A percentile compares a stretch with the other conserved stretches of the same genome.
These are phyloP conservation scores for Xylaria longipes DNA, from an alignment of 495 filamentous ascomycete species.

Conservation along the genomic window DNA sequence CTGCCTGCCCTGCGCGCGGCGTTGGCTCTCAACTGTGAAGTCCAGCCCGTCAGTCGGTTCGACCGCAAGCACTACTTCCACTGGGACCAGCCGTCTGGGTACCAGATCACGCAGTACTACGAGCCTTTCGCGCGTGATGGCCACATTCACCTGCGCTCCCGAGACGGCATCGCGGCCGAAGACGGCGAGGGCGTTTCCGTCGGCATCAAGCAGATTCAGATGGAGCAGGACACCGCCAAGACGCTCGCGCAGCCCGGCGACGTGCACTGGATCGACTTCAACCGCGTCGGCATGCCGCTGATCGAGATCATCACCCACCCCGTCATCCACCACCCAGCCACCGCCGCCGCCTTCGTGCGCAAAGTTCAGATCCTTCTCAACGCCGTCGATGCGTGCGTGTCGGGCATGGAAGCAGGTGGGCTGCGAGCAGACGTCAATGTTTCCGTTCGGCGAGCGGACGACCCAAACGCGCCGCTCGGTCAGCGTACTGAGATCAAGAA, in stretches of 20 bases:
- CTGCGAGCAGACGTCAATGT: slow-evolving; percentile 96
- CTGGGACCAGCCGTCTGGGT: slow-evolving; percentile 94
- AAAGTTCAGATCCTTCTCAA: slow-evolving; percentile 88
- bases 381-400: slow-evolving; percentile 78
- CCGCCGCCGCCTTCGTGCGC: slow-evolving; percentile 83
- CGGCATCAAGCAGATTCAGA: slow-evolving; percentile 89
- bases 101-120: slow-evolving; percentile 97
- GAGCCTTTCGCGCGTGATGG: slow-evolving; percentile 86
- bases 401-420: slow-evolving; percentile 92
- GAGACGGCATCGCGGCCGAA: slow-evolving; percentile 81
- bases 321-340: slow-evolving; percentile 80
- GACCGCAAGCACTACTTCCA: slow-evolving; percentile 99
- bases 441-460: slow-evolving; percentile 68
- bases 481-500: slow-evolving; percentile 98
- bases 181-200: slow-evolving; percentile 69
- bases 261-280: slow-evolving; percentile 88
- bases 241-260: slow-evolving; percentile 77
- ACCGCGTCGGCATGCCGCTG: slow-evolving; percentile 87
- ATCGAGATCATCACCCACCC: slow-evolving; percentile 95
- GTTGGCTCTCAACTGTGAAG: slow-evolving; percentile 78
- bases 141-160: slow-evolving; percentile 66
- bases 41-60: slow-evolving; percentile 78
- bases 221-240: slow-evolving; percentile 98
- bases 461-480: slow-evolving; percentile 63
- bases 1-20: slow-evolving; percentile 91